Base-by-base conservation (phyloP, 2,329 filamentous ascomycete species). In the Aureobasidium sp. region DNA sequence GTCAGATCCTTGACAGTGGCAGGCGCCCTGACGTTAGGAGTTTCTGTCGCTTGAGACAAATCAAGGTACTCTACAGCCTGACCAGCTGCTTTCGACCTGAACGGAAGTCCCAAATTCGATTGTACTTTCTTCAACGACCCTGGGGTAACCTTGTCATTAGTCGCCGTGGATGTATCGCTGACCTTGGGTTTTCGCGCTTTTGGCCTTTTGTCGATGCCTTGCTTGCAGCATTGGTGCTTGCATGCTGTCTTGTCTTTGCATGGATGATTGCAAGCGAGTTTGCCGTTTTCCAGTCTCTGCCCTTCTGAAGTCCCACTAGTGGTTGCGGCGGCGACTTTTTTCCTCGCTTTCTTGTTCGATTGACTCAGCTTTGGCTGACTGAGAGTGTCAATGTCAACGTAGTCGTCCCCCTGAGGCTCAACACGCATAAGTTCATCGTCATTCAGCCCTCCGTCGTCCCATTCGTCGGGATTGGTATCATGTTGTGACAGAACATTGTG, bases 211-310 rank as follows among this genome's bases (percentile, higher is more conserved):
- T 86, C 80, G 16, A 86, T 63, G 0, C 87, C 87, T 56, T 87
- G 81, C 21, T 77, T 77, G 62, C 87, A 91, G 61, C 87, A 91
- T 30, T 78, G 67, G 61, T 91, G 87, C 59, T 81, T 86, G 66
- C 87, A 90, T 8, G 63, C 68, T 34, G 65, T 70, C 59, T 79
- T 82, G 59, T 84, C 73, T 60, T 78, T 81, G 70, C 87, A 90
- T 16, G 67, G 67, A 62, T 91, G 87, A 55, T 85, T 85, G 68
- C 87, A 91, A 30, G 77, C 76, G 81, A 84, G 90, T 62, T 78
- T 86, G 0, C 86, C 86, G 62, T 87, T 90, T 0, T 74, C 67
- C 56, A 90, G 19, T 16, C 35, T 38, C 17, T 24, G 34, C 6
- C 19, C 27, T n/a, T 39, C 27, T 14, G 27, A 4, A 6, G 3